Base-by-base conservation (phyloP, 306 rosid genomes). In the Lathyrus oleraceus region DNA sequence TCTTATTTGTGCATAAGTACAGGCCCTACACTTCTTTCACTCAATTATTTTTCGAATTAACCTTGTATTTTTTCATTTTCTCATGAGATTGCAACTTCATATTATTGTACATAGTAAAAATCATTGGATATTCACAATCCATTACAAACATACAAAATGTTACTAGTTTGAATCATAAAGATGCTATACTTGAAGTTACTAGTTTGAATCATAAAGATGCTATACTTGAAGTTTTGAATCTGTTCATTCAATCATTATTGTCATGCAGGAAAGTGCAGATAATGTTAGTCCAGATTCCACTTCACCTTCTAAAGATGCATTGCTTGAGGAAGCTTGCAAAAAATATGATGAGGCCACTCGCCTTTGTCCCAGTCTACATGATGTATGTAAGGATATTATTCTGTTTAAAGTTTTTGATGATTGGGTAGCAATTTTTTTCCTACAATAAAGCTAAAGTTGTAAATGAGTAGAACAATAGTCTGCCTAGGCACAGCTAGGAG, bases 271-370 rank as follows among this genome's bases (percentile, higher is more conserved):
- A 87, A 95, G 97, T 85, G 99, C 99, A 19, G 99, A 91, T 73
- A 95, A 95, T 72, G 99, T 95, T 51, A 83, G 86, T 78, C 85
- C 90, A 73, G 99, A 95, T 74, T 91, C 99, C 75, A 82, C 83
- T 16, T 86, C 97, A 66, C 97, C 97, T 76, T 95, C 99, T 23
- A 95, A 91, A 83, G 99, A 95, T 86, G 87, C 99, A 44, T 83
- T 95, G 86, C 99, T 91, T 53, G 99, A 95, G 89, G 99, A 95
- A 80, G 99, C 99, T 73, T 91, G 99, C 84, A 91, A 69, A 84
- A 94, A 95, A 72, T 95, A 95, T 77, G 97, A 91, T 52, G 97
- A 91, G 83, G 99, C 99, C 73, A 95, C 99, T 73, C 85, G 1
- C 69, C 87, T 95, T 61, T 95, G 97, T 74, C 99, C 97, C 47